Percentiles rank a stretch among this genome's conserved stretches.
These are phyloP conservation scores for Xylariaceae sp. DNA, from an alignment of 2,329 filamentous ascomycete species.

Conservation along the genomic window DNA sequence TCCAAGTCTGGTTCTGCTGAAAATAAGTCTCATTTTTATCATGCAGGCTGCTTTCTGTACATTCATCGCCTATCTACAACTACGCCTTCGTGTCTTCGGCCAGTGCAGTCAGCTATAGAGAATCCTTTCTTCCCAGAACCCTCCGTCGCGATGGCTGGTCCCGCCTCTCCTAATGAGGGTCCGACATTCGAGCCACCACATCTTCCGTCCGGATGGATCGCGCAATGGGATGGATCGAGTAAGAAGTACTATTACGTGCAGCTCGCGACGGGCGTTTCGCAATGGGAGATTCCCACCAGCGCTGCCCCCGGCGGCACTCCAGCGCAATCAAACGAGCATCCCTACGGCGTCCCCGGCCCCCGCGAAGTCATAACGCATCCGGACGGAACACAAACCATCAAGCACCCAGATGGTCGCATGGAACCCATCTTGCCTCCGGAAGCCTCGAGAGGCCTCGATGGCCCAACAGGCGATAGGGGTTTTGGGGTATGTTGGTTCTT, in stretches of 20 bases:
- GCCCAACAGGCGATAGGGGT: constrained; percentile 54
- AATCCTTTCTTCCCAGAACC: constrained; percentile 8
- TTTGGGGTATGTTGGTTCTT: constrained; percentile 53
- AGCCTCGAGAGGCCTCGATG: constrained; percentile 45
- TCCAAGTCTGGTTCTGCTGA: constrained; percentile 9
- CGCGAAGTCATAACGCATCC: constrained; percentile 56
- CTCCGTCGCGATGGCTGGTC: constrained; percentile 46
- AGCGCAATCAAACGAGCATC: constrained; percentile 51
- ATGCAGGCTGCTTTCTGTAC: constrained; percentile 8
- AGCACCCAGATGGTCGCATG: constrained; percentile 55
- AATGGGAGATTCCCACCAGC: constrained; percentile 67
- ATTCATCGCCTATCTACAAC: not conserved
- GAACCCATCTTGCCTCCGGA: constrained; percentile 52
- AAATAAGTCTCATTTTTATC: constrained; percentile 1
- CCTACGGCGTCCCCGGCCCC: constrained; percentile 51
- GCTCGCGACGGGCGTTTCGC: constrained; percentile 64
- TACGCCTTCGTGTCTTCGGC: not conserved
- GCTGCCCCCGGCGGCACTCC: constrained; percentile 59
- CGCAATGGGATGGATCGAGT: constrained; percentile 61
- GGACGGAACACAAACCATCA: constrained; percentile 57
- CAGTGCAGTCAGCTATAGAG: constrained; percentile 3
- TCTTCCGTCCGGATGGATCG: constrained; percentile 62
- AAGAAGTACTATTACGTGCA: constrained; percentile 69
- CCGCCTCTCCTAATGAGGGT: constrained; percentile 54
- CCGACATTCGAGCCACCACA: constrained; percentile 54